Conservation (phyloP, 306 rosid species). For the Pterocarpus santalinus region DNA sequence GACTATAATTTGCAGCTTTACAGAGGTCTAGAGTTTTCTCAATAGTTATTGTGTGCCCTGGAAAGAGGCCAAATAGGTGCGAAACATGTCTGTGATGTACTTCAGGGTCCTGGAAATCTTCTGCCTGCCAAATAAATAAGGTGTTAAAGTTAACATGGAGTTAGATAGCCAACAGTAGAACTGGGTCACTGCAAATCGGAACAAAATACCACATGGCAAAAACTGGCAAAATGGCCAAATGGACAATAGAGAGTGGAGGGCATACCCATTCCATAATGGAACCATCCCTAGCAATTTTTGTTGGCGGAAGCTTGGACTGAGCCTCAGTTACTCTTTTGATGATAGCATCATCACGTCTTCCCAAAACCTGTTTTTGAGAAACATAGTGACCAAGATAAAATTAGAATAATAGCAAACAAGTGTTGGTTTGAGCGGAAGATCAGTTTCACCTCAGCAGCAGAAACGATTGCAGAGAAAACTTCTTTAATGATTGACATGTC, state of each 20-base stretch:
- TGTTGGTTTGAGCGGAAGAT: constrained; percentile 35
- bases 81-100: constrained; percentile 87
- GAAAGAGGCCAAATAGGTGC: constrained; percentile 87
- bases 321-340: constrained; percentile 63
- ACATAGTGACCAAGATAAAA: constrained; percentile 32
- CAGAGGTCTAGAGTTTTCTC: constrained; percentile 82
- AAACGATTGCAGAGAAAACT: constrained; percentile 73
- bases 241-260: neutral
- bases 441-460: constrained; percentile 87
- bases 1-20: constrained; percentile 73
- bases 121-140: constrained; percentile 63
- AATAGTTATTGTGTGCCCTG: constrained; percentile 82
- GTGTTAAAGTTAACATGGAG: constrained; percentile 31
- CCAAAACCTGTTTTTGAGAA: constrained; percentile 68
- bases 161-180: constrained; percentile 20
- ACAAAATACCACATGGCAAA: constrained; percentile 15
- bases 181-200: constrained; percentile 17
- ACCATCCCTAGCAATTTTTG: constrained; percentile 86
- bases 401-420: constrained; percentile 16
- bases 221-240: neutral
- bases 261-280: constrained; percentile 96
- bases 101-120: constrained; percentile 88
- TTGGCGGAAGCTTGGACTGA: constrained; percentile 76
- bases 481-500: constrained; percentile 89
- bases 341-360: constrained; percentile 70